These are phyloP conservation scores for Quercus engelmannii DNA, from an alignment of 306 rosid genomes.

Conservation along the genomic window DNA sequence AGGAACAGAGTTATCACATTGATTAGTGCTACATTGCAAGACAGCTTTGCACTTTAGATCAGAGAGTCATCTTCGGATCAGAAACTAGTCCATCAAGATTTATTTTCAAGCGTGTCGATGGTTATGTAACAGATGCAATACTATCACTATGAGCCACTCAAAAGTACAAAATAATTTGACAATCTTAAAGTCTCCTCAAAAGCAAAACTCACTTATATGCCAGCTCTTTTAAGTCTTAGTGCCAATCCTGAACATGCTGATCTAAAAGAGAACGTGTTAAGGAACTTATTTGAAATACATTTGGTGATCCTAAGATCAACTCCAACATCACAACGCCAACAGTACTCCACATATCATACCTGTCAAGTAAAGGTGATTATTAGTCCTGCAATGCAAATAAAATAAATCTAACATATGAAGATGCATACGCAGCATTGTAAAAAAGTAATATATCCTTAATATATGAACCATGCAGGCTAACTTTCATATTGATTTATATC, in stretches of 20 bases:
- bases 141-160: neutral
- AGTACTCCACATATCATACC: slow-evolving; percentile 92
- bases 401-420: slow-evolving; percentile 17
- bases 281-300: slow-evolving; percentile 73
- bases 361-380: slow-evolving; percentile 29
- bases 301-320: slow-evolving; percentile 77
- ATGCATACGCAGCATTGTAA: neutral
- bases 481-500: slow-evolving; percentile 3
- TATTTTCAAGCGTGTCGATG: neutral
- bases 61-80: neutral
- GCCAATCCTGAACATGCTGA: slow-evolving; percentile 82
- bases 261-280: slow-evolving; percentile 78
- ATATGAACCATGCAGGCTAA: slow-evolving; percentile 18
- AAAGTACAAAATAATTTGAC: slow-evolving; percentile 7
- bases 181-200: slow-evolving; percentile 11
- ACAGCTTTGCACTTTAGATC: neutral
- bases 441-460: neutral
- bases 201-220: slow-evolving; percentile 63
- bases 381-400: slow-evolving; percentile 13
- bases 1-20: neutral
- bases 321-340: slow-evolving; percentile 93
- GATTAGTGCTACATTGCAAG: neutral
- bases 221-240: slow-evolving; percentile 72
- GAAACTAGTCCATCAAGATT: neutral
- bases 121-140: neutral